Conservation (phyloP, 768 basidiomycete species). For the Tephrocybe sp. region DNA sequence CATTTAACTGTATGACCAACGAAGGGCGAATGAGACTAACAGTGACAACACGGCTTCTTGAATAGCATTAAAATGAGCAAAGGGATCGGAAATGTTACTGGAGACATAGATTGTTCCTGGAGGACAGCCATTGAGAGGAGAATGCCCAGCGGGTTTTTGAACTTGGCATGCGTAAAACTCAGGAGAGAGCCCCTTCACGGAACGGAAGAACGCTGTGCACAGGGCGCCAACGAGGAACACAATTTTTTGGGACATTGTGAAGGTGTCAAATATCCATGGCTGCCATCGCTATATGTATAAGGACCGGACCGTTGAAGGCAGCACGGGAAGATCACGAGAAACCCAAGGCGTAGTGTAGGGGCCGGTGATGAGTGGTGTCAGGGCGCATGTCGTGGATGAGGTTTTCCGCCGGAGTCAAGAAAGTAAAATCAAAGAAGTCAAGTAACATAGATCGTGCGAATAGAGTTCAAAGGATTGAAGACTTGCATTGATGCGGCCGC, state of each 20-base stretch:
- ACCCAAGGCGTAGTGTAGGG: too few relatives aligned
- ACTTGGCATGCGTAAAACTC: constrained; percentile 50
- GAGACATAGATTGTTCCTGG: constrained; percentile 63
- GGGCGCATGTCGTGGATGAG: too few relatives aligned
- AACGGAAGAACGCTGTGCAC: not conserved
- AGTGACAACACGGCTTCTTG: constrained; percentile 59
- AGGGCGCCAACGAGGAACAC: not conserved
- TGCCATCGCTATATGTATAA: not conserved
- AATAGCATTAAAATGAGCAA: constrained; percentile 46
- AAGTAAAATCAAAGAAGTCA: too few relatives aligned
- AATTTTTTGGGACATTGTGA: not conserved
- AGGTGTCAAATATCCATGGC: not conserved
- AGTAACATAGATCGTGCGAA: too few relatives aligned
- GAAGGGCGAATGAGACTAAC: constrained; percentile 31
- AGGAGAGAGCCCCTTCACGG: constrained; percentile 41
- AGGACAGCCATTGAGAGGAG: constrained; percentile 55
- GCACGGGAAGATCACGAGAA: constrained; percentile 6
- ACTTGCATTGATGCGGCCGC: too few relatives aligned
- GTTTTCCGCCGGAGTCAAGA: too few relatives aligned
- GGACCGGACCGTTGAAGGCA: constrained; percentile 1
- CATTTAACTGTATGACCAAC: not conserved
- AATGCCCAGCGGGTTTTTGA: constrained; percentile 39
- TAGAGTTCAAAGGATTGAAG: too few relatives aligned
- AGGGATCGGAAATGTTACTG: constrained; percentile 36
- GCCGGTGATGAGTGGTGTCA: too few relatives aligned